phyloP scores from a whole-genome alignment of 352 stramenopile species.

The Pythium dissotocum region DNA sequence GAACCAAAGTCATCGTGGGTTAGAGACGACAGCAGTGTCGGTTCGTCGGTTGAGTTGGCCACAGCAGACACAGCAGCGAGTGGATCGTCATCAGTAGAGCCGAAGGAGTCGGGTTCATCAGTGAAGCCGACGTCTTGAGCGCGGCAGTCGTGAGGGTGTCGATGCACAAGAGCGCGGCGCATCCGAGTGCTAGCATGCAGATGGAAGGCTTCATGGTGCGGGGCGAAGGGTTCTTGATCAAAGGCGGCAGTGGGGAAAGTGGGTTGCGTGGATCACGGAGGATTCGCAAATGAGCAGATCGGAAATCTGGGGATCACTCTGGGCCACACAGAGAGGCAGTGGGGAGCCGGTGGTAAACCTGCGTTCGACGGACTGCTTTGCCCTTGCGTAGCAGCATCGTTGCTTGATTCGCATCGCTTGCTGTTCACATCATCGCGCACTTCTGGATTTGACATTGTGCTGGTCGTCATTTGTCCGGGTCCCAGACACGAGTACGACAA shows the following conservation, averaged over 20 bases:
- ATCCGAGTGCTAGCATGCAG: constrained; percentile 6
- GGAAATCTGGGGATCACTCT: background rate
- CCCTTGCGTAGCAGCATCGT: background rate
- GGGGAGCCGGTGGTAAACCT: background rate
- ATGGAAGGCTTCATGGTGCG: constrained; percentile 23
- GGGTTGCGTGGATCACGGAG: background rate
- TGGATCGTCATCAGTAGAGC: background rate
- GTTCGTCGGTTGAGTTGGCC: background rate
- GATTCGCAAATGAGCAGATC: background rate
- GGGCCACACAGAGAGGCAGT: background rate
- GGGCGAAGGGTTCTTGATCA: background rate
- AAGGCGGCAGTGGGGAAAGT: background rate
- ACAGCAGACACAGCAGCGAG: background rate
- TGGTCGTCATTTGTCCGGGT: background rate
- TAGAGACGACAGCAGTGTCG: background rate
- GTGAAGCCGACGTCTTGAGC: constrained; percentile 14
- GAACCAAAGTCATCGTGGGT: background rate
- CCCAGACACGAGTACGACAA: background rate
- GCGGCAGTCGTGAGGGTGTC: background rate
- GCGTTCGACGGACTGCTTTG: background rate
- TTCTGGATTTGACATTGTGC: background rate
- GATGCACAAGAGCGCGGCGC: constrained; percentile 5
- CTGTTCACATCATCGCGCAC: background rate
- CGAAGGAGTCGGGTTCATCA: constrained; percentile 5
- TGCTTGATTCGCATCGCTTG: background rate